phyloP scores from a whole-genome alignment of 75 land plant genomes.

The Azolla pinnata region DNA sequence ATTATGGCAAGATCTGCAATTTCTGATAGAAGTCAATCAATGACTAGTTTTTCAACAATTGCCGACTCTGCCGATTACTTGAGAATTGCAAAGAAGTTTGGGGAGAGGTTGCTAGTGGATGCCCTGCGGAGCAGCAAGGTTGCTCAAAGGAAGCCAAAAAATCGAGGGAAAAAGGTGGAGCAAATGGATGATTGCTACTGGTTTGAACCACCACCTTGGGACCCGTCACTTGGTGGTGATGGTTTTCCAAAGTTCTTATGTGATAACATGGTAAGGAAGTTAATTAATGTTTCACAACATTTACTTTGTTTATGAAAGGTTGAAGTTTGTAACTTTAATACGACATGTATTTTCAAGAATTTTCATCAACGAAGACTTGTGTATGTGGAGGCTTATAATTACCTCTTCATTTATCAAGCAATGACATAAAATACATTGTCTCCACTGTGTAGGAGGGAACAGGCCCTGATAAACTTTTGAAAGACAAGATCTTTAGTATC shows the following conservation, averaged over 20 bases:
- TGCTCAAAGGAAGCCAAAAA: conserved; percentile 23
- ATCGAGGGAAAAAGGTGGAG: conserved; percentile 5
- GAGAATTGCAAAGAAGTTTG: conserved; percentile 43
- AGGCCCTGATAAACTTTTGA: too few relatives aligned
- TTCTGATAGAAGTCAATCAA: not conserved
- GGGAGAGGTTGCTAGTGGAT: conserved; percentile 50
- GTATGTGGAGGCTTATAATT: too few relatives aligned
- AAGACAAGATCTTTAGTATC: too few relatives aligned
- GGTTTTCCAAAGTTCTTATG: conserved; percentile 86
- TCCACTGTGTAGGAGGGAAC: too few relatives aligned
- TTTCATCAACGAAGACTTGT: too few relatives aligned
- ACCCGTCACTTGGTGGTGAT: conserved; percentile 71
- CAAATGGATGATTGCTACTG: conserved; percentile 16
- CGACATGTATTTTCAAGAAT: too few relatives aligned
- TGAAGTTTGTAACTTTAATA: too few relatives aligned
- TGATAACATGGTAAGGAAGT: conserved; percentile 94
- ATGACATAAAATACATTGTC: too few relatives aligned
- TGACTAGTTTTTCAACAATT: not conserved
- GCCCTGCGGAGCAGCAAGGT: conserved; percentile 41
- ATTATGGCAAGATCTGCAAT: conserved; percentile 35
- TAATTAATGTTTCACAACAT: too few relatives aligned
- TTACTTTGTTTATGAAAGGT: too few relatives aligned
- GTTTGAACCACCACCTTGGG: conserved; percentile 91
- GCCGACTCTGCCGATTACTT: conserved; percentile 21
- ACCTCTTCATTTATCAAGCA: too few relatives aligned